Evolutionary conservation across 2,329 filamentous ascomycete genomes (phyloP), one percentile per base, ranked within the genome.

Genomic region (Fulvia fulva): DNA sequence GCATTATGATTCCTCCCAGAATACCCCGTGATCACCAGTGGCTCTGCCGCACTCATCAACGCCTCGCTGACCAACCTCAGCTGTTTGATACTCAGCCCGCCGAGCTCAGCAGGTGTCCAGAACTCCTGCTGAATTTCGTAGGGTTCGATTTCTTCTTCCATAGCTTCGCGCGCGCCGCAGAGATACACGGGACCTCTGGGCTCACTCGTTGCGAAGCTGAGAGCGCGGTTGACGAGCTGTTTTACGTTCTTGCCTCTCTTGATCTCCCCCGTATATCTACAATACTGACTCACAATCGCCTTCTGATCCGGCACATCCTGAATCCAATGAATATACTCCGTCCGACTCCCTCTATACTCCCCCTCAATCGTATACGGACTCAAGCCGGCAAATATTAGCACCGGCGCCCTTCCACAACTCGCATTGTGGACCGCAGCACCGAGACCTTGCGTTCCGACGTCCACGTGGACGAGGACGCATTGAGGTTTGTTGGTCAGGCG

Each of bases 301-400:
- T 88, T 90, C 72, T 93, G 90, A 67, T 93, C 88, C 0, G 87
- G 89, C 2, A 91, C 87, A 73, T 93, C 88, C 68, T 93, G 89
- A 30, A 92, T 87, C 88, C 89, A 93, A 72, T 93, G 89, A 65
- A 91, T 92, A 71, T 90, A 92, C 73, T 93, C 90, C 1, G 88
- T 91, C 55, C 89, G 80, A n/a, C 82, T 87, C 12, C 89, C 89
- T 0, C 87, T 81, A 75, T 88, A 84, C 73, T 93, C 89, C 16
- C 89, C 89, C 66, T 91, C 88, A 28, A 87, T 81, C 0, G 89
- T 92, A 70, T 86, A 90, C 0, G 89, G 90, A 11, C 86, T 89
- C 16, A 92, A 76, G 4, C 89, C 89, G 1, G 89, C 89, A 66
- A 93, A 92, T 56, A 93, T 85, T 47, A 93, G 74, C 3, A 93